phyloP scores from a whole-genome alignment of 192 early-diverging fungal genomes.

The Backusella tarrabulga region DNA sequence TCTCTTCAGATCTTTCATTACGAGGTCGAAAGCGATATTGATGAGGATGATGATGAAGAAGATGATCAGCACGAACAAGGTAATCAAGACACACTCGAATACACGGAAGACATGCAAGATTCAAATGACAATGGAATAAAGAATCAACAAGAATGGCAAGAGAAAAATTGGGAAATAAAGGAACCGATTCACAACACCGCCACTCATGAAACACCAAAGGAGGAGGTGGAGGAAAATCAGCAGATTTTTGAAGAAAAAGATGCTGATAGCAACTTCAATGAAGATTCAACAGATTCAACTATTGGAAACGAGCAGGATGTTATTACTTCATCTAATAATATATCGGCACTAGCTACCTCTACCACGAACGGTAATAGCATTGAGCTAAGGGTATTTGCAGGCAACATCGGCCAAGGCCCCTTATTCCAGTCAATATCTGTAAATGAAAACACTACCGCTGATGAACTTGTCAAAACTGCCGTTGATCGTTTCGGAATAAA shows the following conservation, averaged over 20 bases:
- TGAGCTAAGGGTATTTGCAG: constrained; percentile 44
- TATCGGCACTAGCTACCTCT: neutral
- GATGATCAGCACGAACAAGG: constrained; percentile 42
- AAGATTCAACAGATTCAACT: neutral
- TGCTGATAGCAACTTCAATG: neutral
- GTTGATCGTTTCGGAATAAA: constrained; percentile 47
- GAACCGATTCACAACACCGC: neutral
- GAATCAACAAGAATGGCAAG: constrained; percentile 4
- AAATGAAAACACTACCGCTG: constrained; percentile 32
- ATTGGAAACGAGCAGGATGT: neutral
- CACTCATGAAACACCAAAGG: neutral
- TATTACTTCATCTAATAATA: neutral
- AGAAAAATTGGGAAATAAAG: constrained; percentile 7
- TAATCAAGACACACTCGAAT: constrained; percentile 14
- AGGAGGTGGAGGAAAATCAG: constrained; percentile 18
- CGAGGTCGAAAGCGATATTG: constrained; percentile 27
- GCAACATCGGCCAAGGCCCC: constrained; percentile 48
- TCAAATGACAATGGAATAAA: constrained; percentile 6
- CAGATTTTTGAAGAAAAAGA: neutral
- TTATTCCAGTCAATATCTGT: constrained; percentile 49
- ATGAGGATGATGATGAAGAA: constrained; percentile 26
- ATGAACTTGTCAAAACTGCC: constrained; percentile 46
- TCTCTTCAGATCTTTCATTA: constrained; percentile 32
- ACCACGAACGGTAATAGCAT: neutral
- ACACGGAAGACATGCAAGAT: neutral